Evolutionary conservation across 495 filamentous ascomycete species (phyloP).

Genomic region (Penicillium desertorum): DNA sequence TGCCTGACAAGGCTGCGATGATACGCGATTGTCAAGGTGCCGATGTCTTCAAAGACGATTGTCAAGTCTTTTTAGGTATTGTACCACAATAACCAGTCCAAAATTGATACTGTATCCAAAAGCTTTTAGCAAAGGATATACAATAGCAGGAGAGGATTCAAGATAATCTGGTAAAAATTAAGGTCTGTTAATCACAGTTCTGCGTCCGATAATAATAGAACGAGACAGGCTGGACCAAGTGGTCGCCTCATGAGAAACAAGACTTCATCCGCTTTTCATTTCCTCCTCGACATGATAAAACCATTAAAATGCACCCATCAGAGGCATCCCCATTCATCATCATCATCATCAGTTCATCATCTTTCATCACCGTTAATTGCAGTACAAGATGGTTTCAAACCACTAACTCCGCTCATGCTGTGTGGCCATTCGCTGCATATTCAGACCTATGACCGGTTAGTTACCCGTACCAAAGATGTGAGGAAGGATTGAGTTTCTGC

Average conservation of each 20-base stretch:
- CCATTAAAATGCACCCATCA: background rate
- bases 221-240: background rate
- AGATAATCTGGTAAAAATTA: slow-evolving; percentile 1
- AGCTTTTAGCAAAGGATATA: background rate
- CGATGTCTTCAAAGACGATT: background rate
- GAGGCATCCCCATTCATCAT: background rate
- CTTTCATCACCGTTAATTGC: background rate
- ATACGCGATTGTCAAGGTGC: background rate
- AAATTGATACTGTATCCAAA: background rate
- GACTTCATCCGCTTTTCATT: background rate
- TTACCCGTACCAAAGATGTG: background rate
- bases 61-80: background rate
- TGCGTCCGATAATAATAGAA: slow-evolving; percentile 2
- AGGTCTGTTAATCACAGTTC: slow-evolving; percentile 1
- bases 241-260: background rate
- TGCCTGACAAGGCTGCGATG: background rate
- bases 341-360: background rate
- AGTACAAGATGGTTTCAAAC: background rate
- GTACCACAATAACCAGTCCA: background rate
- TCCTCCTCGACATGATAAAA: background rate
- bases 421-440: slow-evolving; percentile 63
- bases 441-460: slow-evolving; percentile 60
- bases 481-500: background rate
- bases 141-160: background rate
- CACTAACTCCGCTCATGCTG: slow-evolving; percentile 9